Conservation (phyloP, 176 grass and related monocot genomes). For the Musa itinerans region DNA sequence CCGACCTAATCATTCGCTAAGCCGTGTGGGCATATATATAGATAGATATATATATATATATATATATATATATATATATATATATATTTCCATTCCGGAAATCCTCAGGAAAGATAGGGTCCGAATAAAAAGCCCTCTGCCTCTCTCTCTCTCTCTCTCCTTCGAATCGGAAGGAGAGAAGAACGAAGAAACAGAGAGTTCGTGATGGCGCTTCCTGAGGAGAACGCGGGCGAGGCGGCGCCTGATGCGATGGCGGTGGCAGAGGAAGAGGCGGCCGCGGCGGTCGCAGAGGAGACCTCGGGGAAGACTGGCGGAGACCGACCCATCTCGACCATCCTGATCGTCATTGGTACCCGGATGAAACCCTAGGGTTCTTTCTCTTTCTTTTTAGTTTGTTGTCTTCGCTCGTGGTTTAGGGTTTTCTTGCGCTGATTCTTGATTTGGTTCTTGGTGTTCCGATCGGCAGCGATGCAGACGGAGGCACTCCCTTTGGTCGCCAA, state of each 20-base stretch:
- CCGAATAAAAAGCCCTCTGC: neutral
- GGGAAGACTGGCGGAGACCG: conserved; percentile 13
- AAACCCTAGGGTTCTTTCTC: too few species aligned
- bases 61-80: neutral
- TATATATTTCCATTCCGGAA: neutral
- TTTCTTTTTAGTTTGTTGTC: neutral
- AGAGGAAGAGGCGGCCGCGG: neutral
- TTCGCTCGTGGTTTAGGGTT: neutral
- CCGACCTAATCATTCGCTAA: too few species aligned
- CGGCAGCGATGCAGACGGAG: conserved; percentile 78
- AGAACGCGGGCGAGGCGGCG: neutral
- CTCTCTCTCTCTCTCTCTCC: neutral
- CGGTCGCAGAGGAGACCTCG: neutral
- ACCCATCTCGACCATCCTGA: conserved; percentile 53
- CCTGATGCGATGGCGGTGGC: neutral
- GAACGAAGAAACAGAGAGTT: neutral
- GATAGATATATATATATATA: neutral
- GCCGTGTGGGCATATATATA: too few species aligned
- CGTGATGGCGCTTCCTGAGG: neutral
- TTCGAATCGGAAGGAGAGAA: neutral
- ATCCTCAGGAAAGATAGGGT: neutral
- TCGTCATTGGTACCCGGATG: conserved; percentile 48
- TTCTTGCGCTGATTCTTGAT: neutral
- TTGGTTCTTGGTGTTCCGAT: neutral
- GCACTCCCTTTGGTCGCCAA: conserved; percentile 58